Evolutionary conservation across 129 eudicot species (phyloP).

Genomic region (Ambrosia artemisiifolia): DNA sequence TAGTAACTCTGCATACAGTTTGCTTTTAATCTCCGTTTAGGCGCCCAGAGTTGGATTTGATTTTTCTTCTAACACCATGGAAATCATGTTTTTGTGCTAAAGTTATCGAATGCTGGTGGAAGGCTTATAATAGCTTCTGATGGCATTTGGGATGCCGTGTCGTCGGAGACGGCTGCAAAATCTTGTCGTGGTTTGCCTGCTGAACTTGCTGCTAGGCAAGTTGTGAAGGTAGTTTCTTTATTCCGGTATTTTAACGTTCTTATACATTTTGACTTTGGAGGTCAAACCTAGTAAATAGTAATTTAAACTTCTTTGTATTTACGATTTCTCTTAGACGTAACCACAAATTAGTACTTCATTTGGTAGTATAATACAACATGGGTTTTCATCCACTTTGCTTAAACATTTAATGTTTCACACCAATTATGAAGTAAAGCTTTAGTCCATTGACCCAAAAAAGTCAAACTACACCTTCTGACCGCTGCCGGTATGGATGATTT

Average conservation of each 20-base stretch:
- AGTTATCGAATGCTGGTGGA: constrained; percentile 85
- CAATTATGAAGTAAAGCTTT: constrained; percentile 1
- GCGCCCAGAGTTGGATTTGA: not conserved
- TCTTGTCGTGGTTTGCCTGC: constrained; percentile 94
- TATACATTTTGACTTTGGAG: constrained; percentile 11
- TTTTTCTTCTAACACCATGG: not conserved
- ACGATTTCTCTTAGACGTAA: not conserved
- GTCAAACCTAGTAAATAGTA: constrained; percentile 12
- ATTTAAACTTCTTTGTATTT: not conserved
- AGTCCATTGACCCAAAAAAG: constrained; percentile 20
- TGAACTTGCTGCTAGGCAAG: constrained; percentile 90
- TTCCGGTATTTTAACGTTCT: constrained; percentile 13
- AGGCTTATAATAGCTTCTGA: constrained; percentile 93
- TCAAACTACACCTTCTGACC: constrained; percentile 14
- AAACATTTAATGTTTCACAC: not conserved
- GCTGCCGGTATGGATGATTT: constrained; percentile 16
- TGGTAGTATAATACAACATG: not conserved
- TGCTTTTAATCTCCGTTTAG: not conserved
- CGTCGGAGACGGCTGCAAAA: constrained; percentile 77
- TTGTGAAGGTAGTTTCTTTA: constrained; percentile 63
- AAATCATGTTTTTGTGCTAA: constrained; percentile 8
- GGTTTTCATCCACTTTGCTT: not conserved
- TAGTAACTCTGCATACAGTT: not conserved
- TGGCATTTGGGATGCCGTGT: constrained; percentile 93
- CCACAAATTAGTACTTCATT: not conserved